Evolutionary conservation across 306 rosid genomes (phyloP), one percentile per base, ranked within the genome.

Genomic region (Cucumis melo): DNA sequence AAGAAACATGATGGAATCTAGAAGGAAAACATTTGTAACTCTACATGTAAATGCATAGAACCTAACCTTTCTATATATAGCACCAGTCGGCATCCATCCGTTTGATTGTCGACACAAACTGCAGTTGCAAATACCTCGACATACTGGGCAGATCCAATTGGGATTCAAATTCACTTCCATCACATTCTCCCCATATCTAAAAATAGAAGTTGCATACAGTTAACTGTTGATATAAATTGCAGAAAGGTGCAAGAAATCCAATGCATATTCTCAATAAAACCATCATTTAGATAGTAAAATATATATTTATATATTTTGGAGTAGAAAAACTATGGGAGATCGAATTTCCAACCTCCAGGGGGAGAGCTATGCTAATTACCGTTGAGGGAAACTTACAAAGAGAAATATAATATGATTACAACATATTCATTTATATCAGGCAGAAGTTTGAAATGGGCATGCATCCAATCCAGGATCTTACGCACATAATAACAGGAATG

Each of bases 41-140:
- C 15, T 46, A 17, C 7, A 21, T 0, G 39, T 16, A 50, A 56
- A 66, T 58, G 82, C 66, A 82, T 53, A 53, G 60, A 66, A 51
- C 75, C 78, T 44, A 48, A 90, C 97, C 97, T 90, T 90, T 55
- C 51, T 72, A 80, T 88, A 88, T 64, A 92, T 64, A 61, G 82
- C 78, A 73, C 96, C 93, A 3, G 93, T 90, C 8, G 96, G 89
- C 85, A 72, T 80, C 97, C 97, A 92, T 71, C 96, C 96, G 19
- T 90, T 87, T 38, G 66, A 88, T 83, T 76, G 82, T 17, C 97
- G 93, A 70, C 93, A 92, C 12, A 78, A 81, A 82, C 81, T 83
- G 74, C 96, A 92, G 83, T 92, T 92, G 87, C 97, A 92, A 54
- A 92, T 87, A 34, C 80, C 91, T 5, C 96, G 88, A 75, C 97